Conservation (phyloP, 441 rosid genomes). For the Aleurites moluccanus region DNA sequence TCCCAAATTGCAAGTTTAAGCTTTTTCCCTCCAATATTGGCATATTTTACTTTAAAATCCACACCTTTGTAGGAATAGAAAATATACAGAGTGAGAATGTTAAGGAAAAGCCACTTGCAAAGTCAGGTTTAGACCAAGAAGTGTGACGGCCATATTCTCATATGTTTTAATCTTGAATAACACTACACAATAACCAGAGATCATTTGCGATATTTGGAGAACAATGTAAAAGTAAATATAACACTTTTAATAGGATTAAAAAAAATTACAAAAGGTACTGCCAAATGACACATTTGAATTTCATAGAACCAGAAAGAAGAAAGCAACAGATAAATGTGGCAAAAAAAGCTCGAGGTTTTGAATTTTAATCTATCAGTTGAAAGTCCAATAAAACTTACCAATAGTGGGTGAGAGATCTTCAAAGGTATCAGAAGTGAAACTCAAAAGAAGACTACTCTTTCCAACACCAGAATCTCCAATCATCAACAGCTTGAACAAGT, state of each 20-base stretch:
- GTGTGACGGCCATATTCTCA: background rate
- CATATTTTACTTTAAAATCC: conserved; percentile 40
- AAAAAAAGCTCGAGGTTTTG: background rate
- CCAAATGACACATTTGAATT: no score
- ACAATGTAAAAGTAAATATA: background rate
- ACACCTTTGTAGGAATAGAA: background rate
- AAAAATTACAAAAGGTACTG: background rate
- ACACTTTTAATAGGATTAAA: background rate
- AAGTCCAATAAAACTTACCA: conserved; percentile 28
- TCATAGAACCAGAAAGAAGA: background rate
- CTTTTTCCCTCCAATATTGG: conserved; percentile 52
- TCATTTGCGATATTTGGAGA: background rate
- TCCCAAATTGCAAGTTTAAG: conserved; percentile 79
- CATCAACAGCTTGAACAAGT: conserved; percentile 57
- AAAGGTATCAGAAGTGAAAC: conserved; percentile 43
- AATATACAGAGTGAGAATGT: background rate
- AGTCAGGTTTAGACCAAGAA: background rate
- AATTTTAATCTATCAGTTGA: background rate
- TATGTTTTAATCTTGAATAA: background rate
- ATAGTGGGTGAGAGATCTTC: conserved; percentile 51
- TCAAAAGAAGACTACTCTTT: conserved; percentile 53
- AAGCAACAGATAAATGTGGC: background rate
- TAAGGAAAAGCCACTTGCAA: background rate
- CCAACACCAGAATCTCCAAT: conserved; percentile 62
- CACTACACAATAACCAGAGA: background rate